Conservation (phyloP, 1,139 yeast species). For the Hemisphaericaspora xylofermentans region DNA sequence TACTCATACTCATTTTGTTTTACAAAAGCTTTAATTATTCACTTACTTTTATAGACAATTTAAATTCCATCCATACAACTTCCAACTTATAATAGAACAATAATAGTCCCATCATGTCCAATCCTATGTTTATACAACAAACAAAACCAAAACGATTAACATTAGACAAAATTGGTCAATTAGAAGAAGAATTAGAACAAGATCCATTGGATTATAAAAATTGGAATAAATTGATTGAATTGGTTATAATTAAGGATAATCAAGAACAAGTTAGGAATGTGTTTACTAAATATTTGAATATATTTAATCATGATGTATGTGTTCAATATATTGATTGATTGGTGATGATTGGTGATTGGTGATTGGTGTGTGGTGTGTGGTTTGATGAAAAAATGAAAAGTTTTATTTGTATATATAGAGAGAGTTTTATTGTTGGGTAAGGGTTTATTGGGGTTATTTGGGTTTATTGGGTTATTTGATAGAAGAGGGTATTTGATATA, state of each 20-base stretch:
- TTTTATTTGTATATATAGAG: slow-evolving; percentile 1
- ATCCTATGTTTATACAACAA: slow-evolving; percentile 23
- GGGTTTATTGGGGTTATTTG: slow-evolving; percentile 1
- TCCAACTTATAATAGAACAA: too few relatives aligned
- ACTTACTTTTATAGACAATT: too few relatives aligned
- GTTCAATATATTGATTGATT: too few relatives aligned
- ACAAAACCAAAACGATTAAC: slow-evolving; percentile 35
- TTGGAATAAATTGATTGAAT: slow-evolving; percentile 59
- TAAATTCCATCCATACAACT: too few relatives aligned
- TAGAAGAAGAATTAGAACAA: slow-evolving; percentile 59
- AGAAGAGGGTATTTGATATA: neutral
- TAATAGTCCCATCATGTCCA: slow-evolving; percentile 8
- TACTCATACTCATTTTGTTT: too few relatives aligned
- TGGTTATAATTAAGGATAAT: slow-evolving; percentile 56
- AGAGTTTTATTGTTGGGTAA: neutral
- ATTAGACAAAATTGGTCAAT: slow-evolving; percentile 52
- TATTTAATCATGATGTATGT: slow-evolving; percentile 59
- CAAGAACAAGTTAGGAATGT: slow-evolving; percentile 60
- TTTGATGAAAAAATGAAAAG: slow-evolving; percentile 1
- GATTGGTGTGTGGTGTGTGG: neutral
- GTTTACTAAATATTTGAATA: slow-evolving; percentile 59
- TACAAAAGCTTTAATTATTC: too few relatives aligned
- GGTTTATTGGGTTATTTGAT: neutral
- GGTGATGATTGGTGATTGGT: too few relatives aligned
- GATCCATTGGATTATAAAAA: slow-evolving; percentile 56